Conservation (phyloP, 169 alveolate species). For the Eimeria necatrix region DNA sequence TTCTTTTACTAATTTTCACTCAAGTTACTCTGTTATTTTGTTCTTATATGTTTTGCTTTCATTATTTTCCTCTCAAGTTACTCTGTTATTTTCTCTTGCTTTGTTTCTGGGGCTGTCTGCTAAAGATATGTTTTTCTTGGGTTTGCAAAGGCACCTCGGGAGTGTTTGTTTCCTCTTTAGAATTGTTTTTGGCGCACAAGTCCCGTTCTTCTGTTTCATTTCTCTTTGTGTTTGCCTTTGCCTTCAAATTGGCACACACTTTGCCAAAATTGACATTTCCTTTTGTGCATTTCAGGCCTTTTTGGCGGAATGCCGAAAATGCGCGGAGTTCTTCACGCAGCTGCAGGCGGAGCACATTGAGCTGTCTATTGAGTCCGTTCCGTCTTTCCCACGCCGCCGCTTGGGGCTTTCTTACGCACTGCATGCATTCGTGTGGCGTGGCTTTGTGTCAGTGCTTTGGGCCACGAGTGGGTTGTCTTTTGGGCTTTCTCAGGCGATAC, state of each 20-base stretch:
- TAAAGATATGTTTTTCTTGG: no score
- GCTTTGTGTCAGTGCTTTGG: not conserved
- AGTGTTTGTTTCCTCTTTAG: not conserved
- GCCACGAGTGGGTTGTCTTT: not conserved
- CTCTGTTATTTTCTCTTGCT: not conserved
- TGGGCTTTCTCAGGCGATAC: not conserved
- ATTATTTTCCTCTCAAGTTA: not conserved
- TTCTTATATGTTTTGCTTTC: not conserved
- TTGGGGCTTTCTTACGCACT: no score
- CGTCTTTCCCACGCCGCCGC: no score
- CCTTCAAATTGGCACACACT: no score
- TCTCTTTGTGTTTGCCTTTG: not conserved
- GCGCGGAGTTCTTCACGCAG: slow-evolving; percentile 50
- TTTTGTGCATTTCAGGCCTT: slow-evolving; percentile 44
- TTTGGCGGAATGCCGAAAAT: slow-evolving; percentile 30
- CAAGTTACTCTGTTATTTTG: not conserved
- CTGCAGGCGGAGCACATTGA: slow-evolving; percentile 72
- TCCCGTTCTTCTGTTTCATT: not conserved
- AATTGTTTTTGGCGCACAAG: no score
- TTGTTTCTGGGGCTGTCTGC: not conserved
- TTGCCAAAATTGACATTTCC: no score
- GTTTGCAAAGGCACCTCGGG: no score
- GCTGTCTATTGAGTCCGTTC: slow-evolving; percentile 31
- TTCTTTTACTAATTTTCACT: not conserved
- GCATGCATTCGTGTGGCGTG: slow-evolving; percentile 15